Evolutionary conservation across 441 rosid genomes (phyloP).

Genomic region (Melianthus villosus): DNA sequence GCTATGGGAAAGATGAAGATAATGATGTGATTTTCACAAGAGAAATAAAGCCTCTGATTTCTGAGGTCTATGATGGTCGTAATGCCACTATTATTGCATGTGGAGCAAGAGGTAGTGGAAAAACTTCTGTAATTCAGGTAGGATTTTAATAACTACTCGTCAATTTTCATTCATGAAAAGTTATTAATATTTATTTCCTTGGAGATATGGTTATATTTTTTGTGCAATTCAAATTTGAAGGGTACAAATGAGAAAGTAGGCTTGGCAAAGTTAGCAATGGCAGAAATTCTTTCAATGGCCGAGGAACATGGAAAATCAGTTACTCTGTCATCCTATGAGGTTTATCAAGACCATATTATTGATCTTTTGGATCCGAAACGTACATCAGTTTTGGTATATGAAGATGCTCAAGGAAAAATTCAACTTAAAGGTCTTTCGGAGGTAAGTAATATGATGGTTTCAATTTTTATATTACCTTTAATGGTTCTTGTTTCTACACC

Average conservation of each 20-base stretch:
- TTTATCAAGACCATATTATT: constrained; percentile 27
- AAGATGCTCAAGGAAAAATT: constrained; percentile 36
- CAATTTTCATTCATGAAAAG: no score
- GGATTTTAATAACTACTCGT: no score
- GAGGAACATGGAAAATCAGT: constrained; percentile 20
- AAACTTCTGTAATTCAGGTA: constrained; percentile 11
- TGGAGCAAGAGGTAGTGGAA: constrained; percentile 15
- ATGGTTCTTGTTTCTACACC: not conserved
- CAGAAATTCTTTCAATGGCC: constrained; percentile 29
- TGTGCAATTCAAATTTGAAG: constrained; percentile 21
- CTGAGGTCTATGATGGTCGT: constrained; percentile 8
- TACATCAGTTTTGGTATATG: constrained; percentile 21
- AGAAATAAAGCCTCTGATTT: constrained; percentile 13
- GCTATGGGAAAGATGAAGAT: constrained; percentile 6
- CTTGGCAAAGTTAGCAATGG: constrained; percentile 24
- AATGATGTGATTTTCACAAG: constrained; percentile 4
- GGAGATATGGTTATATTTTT: no score
- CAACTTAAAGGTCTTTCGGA: constrained; percentile 64
- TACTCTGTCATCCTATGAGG: constrained; percentile 32
- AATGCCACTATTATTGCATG: constrained; percentile 11
- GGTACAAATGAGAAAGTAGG: constrained; percentile 41
- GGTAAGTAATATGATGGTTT: constrained; percentile 21
- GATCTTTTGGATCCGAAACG: constrained; percentile 36
- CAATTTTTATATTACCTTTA: not conserved
- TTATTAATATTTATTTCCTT: no score